These are phyloP conservation scores for Annulohypoxylon truncatum DNA, from an alignment of 2,329 filamentous ascomycete species.

Conservation along the genomic window DNA sequence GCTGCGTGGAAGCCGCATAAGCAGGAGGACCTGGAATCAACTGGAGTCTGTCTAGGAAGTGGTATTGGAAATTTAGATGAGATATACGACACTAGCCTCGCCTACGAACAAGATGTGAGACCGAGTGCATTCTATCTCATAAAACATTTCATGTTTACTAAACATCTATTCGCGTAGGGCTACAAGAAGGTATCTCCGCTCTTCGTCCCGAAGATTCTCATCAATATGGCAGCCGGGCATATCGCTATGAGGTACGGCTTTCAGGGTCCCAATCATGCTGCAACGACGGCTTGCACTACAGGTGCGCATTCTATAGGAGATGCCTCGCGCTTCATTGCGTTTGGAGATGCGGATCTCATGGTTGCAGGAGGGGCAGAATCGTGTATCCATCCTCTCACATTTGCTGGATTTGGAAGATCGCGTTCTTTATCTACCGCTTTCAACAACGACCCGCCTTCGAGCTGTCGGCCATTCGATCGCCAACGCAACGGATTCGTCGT, in stretches of 20 bases:
- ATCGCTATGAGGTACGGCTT: slow-evolving; percentile 94
- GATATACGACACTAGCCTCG: slow-evolving; percentile 84
- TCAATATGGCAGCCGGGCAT: slow-evolving; percentile 94
- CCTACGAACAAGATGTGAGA: slow-evolving; percentile 77
- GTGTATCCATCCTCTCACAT: slow-evolving; percentile 92
- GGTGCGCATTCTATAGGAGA: slow-evolving; percentile 95
- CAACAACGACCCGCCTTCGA: slow-evolving; percentile 75
- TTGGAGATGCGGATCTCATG: slow-evolving; percentile 94
- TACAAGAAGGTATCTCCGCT: slow-evolving; percentile 93
- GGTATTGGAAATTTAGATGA: slow-evolving; percentile 96
- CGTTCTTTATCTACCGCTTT: slow-evolving; percentile 85
- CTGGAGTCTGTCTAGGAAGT: slow-evolving; percentile 92
- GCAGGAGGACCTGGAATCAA: slow-evolving; percentile 75
- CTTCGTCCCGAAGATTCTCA: slow-evolving; percentile 92
- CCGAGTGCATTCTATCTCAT: background rate
- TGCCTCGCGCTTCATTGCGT: slow-evolving; percentile 90
- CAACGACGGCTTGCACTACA: slow-evolving; percentile 94
- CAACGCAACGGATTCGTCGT: slow-evolving; percentile 89
- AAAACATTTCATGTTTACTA: slow-evolving; percentile 16
- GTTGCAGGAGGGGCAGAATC: slow-evolving; percentile 94
- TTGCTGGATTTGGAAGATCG: slow-evolving; percentile 90
- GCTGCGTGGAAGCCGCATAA: slow-evolving; percentile 77
- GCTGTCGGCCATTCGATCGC: slow-evolving; percentile 89
- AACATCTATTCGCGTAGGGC: slow-evolving; percentile 65
- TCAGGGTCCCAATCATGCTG: slow-evolving; percentile 90